Base-by-base conservation (phyloP, 176 grass and related monocot species). In the Avena insularis region DNA sequence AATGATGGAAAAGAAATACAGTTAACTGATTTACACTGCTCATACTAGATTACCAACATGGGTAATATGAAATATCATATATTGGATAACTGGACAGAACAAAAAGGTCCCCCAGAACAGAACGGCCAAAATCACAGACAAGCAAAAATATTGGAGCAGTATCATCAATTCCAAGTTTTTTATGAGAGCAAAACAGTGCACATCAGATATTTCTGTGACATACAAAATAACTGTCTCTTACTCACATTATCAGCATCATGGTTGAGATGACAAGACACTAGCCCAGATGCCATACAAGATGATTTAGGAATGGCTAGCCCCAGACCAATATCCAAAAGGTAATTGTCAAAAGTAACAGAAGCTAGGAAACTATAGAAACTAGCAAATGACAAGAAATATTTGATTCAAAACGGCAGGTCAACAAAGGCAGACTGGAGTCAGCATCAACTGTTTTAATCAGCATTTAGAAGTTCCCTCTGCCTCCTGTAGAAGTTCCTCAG, bases 401-500 rank as follows among this genome's bases (percentile, higher is more conserved):
- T 68, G 68, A 31, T 81, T 85, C 81, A 81, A 85, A 88, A 88
- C 53, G 53, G 68, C 55, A 83, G 51, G 72, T 70, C 69, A 76
- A 77, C 85, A 79, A 84, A 74, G 25, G 68, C 35, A 62, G 68
- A 21, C 29, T 49, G n/a, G 82, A 49, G 70, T 71, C 66, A 87
- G 53, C 31, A 50, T 49, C 25, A 75, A 59, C 76, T 84, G 15
- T 75, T 79, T 80, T 77, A 64, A 72, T 87, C 86, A 84, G 71
- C 74, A 83, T 46, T 64, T 58, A 61, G 43, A 69, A 71, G 72
- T 78, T 82, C 72, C 78, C 46, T 85, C 64, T 78, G 61, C 38
- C 33, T 60, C 82, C 66, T 88, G 92, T 91, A 93, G 83, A 85
- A 93, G 86, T 79, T 93, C 92, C 65, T 88, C 88, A 69, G 86